Percentiles rank a stretch among this genome's conserved stretches.
Conservation (phyloP, 768 basidiomycete genomes). For the Leucocoprinus sp. region DNA sequence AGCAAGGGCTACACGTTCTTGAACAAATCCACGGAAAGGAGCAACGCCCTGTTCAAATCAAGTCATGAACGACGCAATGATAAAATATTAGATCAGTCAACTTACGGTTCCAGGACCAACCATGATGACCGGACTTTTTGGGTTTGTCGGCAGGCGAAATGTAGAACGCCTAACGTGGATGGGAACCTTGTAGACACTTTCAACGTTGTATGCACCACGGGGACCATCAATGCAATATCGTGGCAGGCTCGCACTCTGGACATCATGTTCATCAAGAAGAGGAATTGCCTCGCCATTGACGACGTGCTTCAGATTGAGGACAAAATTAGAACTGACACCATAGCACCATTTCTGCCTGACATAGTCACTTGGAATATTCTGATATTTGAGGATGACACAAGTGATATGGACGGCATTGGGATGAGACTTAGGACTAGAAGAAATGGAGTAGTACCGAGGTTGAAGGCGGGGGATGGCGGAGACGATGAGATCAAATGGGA, state of each 20-base stretch:
- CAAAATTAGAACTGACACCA: constrained; percentile 92
- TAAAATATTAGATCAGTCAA: constrained; percentile 14
- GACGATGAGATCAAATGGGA: constrained; percentile 95
- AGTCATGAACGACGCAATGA: constrained; percentile 9
- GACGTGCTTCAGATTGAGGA: constrained; percentile 85
- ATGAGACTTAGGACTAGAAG: constrained; percentile 89
- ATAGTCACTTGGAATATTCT: constrained; percentile 49
- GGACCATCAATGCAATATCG: constrained; percentile 87
- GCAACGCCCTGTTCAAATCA: constrained; percentile 73
- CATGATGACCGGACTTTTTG: constrained; percentile 98
- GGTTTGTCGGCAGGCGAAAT: constrained; percentile 94
- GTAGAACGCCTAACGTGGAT: constrained; percentile 94
- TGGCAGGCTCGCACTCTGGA: constrained; percentile 42
- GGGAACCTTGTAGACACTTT: constrained; percentile 73
- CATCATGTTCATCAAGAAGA: constrained; percentile 27
- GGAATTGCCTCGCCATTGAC: constrained; percentile 49
- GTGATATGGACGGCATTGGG: constrained; percentile 92
- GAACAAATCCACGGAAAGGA: constrained; percentile 98
- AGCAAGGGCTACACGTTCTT: constrained; percentile 95
- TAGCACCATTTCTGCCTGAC: constrained; percentile 63
- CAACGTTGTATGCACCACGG: constrained; percentile 70
- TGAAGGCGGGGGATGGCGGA: constrained; percentile 91
- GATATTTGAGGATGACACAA: constrained; percentile 90
- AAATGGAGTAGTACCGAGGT: constrained; percentile 97
- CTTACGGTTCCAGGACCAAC: constrained; percentile 96